These are phyloP conservation scores for Ustilago nuda DNA, from an alignment of 1,284 basidiomycete genomes.

Conservation along the genomic window DNA sequence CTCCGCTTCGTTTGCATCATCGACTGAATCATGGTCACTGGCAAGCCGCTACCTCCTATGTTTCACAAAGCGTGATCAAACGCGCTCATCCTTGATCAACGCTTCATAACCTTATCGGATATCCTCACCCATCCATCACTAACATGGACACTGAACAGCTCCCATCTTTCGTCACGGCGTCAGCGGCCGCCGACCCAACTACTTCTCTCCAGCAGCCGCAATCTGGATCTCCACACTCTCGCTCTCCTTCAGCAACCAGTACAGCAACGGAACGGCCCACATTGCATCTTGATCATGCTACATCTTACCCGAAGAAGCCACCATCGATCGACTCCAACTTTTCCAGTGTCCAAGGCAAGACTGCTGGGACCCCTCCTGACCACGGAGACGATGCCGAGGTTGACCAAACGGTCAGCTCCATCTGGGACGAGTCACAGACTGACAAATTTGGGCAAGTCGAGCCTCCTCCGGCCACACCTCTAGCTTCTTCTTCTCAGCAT, in stretches of 20 bases:
- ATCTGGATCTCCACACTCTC: conserved; percentile 5
- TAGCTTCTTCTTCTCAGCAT: background rate
- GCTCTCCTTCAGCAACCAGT: conserved; percentile 26
- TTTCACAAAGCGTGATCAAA: background rate
- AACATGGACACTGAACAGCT: conserved; percentile 28
- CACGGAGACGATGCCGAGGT: conserved; percentile 1
- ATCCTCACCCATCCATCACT: background rate
- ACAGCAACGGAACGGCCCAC: conserved; percentile 29
- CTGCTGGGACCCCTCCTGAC: conserved; percentile 39
- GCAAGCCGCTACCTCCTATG: background rate
- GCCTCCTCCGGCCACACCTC: background rate
- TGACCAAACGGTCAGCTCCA: conserved; percentile 33
- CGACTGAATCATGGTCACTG: background rate
- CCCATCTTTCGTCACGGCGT: conserved; percentile 26
- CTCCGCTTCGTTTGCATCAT: background rate
- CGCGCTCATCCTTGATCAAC: background rate
- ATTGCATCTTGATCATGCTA: background rate
- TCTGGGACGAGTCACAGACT: conserved; percentile 37
- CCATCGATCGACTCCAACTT: conserved; percentile 51
- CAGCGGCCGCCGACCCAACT: conserved; percentile 11
- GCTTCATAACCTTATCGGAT: background rate
- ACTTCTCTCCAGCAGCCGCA: conserved; percentile 2
- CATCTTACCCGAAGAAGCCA: conserved; percentile 23
- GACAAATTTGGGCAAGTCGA: conserved; percentile 11
- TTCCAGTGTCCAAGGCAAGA: conserved; percentile 53